phyloP scores from a whole-genome alignment of 2,329 filamentous ascomycete genomes.

The Arthrobotrys conoides region DNA sequence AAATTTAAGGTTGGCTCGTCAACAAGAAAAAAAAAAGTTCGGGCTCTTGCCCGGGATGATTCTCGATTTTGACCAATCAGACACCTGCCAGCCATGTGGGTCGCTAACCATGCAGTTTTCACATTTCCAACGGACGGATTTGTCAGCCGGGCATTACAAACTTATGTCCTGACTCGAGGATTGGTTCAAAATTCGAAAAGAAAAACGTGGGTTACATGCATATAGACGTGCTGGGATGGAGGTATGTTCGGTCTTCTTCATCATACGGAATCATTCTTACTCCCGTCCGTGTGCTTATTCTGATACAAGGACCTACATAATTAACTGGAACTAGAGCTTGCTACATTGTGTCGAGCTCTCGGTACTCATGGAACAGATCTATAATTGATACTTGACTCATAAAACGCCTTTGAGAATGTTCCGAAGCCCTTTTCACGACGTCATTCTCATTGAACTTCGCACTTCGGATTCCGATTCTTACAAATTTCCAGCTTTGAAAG shows the following conservation, averaged over 20 bases:
- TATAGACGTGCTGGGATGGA: slow-evolving; percentile 26
- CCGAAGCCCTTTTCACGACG: not conserved
- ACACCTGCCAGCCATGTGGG: not conserved
- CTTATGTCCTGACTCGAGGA: slow-evolving; percentile 49
- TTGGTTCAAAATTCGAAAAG: not conserved
- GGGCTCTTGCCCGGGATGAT: slow-evolving; percentile 25
- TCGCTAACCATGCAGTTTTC: slow-evolving; percentile 10
- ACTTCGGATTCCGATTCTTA: slow-evolving; percentile 16
- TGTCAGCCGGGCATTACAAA: slow-evolving; percentile 48
- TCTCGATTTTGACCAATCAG: slow-evolving; percentile 26
- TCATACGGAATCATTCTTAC: slow-evolving; percentile 15
- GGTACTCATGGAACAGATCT: not conserved
- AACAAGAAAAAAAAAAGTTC: slow-evolving; percentile 13
- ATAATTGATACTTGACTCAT: slow-evolving; percentile 7
- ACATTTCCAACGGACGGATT: slow-evolving; percentile 22
- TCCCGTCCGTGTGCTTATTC: slow-evolving; percentile 11
- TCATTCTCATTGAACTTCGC: slow-evolving; percentile 9
- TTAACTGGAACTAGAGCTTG: too few relatives aligned
- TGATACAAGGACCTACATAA: too few relatives aligned
- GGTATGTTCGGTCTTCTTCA: slow-evolving; percentile 18
- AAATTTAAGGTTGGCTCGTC: slow-evolving; percentile 46
- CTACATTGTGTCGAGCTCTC: slow-evolving; percentile 1
- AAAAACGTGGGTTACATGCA: slow-evolving; percentile 41
- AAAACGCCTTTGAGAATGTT: not conserved
- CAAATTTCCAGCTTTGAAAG: slow-evolving; percentile 16